Conservation (phyloP, 2,329 filamentous ascomycete genomes). For the Fusarium succisae region DNA sequence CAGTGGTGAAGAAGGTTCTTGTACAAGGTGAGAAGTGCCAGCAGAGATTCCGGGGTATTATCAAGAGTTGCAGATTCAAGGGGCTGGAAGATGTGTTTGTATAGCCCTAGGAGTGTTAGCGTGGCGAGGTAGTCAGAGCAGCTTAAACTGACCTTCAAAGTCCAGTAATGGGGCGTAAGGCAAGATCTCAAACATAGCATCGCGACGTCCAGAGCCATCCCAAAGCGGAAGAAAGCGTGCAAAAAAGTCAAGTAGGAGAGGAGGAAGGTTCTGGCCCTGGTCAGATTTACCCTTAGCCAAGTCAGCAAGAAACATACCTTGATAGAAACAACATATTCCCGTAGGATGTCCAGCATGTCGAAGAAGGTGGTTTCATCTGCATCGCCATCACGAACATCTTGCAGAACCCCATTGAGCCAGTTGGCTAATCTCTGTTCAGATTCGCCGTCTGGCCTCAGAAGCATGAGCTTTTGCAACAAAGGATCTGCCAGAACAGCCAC, state of each 20-base stretch:
- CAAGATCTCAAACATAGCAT: conserved; percentile 66
- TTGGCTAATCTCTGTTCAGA: conserved; percentile 63
- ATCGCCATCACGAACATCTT: conserved; percentile 64
- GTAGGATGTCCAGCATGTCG: conserved; percentile 65
- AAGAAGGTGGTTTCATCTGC: conserved; percentile 58
- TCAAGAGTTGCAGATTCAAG: conserved; percentile 63
- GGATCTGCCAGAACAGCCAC: conserved; percentile 80
- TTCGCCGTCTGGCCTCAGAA: conserved; percentile 67
- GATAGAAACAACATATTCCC: conserved; percentile 63
- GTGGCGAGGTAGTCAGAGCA: neutral
- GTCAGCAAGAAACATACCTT: conserved; percentile 56
- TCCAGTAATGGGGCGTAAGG: conserved; percentile 62
- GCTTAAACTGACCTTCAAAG: conserved; percentile 60
- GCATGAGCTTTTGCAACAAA: conserved; percentile 78
- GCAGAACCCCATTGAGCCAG: conserved; percentile 67
- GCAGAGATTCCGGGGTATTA: conserved; percentile 61
- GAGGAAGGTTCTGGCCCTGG: conserved; percentile 53
- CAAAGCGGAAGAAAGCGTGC: conserved; percentile 65
- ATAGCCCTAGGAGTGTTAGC: conserved; percentile 57
- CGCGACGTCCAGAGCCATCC: conserved; percentile 67
- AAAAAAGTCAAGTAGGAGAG: conserved; percentile 61
- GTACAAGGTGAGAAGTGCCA: conserved; percentile 73
- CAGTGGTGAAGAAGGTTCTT: conserved; percentile 71
- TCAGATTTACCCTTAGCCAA: conserved; percentile 10
- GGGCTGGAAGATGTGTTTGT: conserved; percentile 57